Percentiles rank a stretch among this genome's conserved stretches.
Conservation (phyloP, 2,329 filamentous ascomycete genomes). For the Nemania sp. region DNA sequence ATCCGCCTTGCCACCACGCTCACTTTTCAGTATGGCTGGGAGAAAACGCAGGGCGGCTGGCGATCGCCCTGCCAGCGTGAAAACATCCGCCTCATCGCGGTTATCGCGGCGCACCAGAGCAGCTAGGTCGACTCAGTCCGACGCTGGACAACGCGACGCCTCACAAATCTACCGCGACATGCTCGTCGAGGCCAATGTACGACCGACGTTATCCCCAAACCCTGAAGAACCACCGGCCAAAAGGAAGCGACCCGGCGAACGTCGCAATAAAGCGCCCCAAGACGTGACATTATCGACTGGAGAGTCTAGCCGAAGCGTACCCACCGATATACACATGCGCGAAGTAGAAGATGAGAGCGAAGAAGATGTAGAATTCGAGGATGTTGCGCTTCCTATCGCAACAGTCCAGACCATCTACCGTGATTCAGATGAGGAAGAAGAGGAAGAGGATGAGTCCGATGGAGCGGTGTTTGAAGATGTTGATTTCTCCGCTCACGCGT, state of each 20-base stretch:
- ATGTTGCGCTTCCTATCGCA: slow-evolving; percentile 51
- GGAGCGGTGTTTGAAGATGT: slow-evolving; percentile 54
- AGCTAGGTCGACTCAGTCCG: slow-evolving; percentile 34
- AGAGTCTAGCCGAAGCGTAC: not conserved
- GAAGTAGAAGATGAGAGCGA: slow-evolving; percentile 43
- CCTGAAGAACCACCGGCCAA: slow-evolving; percentile 46
- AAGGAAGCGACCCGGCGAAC: slow-evolving; percentile 45
- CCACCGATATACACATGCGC: not conserved
- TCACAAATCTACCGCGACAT: slow-evolving; percentile 53
- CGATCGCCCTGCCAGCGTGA: slow-evolving; percentile 20
- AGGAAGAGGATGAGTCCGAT: slow-evolving; percentile 41
- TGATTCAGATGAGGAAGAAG: slow-evolving; percentile 51
- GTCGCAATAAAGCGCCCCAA: slow-evolving; percentile 30
- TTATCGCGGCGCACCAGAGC: slow-evolving; percentile 35
- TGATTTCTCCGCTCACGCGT: slow-evolving; percentile 43
- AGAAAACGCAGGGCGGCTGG: slow-evolving; percentile 35
- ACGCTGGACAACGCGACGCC: slow-evolving; percentile 30
- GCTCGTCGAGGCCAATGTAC: slow-evolving; percentile 53
- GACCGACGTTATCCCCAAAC: slow-evolving; percentile 33
- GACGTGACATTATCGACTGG: slow-evolving; percentile 8
- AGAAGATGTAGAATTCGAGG: slow-evolving; percentile 53
- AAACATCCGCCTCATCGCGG: slow-evolving; percentile 27
- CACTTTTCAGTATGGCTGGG: slow-evolving; percentile 31
- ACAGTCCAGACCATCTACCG: slow-evolving; percentile 56
- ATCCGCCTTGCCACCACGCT: not conserved